Conservation (phyloP, 768 basidiomycete genomes). For the Boletus reticuloceps region DNA sequence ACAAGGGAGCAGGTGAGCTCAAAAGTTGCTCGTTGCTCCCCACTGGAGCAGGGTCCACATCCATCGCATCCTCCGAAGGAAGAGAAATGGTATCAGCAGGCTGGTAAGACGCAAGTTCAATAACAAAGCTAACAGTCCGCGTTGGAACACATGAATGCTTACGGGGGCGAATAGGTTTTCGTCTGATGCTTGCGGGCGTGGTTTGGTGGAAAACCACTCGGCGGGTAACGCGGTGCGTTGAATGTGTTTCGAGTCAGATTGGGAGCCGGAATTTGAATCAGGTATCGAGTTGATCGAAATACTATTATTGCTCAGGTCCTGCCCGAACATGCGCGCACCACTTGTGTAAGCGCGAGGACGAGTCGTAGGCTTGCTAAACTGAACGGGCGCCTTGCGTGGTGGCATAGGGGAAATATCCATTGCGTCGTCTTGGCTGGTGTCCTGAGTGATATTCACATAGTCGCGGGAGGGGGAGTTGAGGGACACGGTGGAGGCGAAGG, state of each 20-base stretch:
- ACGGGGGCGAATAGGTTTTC: slow-evolving; percentile 31
- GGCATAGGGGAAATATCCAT: slow-evolving; percentile 85
- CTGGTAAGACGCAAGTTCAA: slow-evolving; percentile 24
- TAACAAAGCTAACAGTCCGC: background rate
- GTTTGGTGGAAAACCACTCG: slow-evolving; percentile 50
- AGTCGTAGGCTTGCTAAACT: slow-evolving; percentile 28
- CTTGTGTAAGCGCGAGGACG: slow-evolving; percentile 69
- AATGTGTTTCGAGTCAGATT: slow-evolving; percentile 47
- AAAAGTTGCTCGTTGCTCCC: slow-evolving; percentile 34
- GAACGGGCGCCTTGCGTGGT: slow-evolving; percentile 28
- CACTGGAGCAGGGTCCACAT: slow-evolving; percentile 58
- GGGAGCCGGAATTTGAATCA: slow-evolving; percentile 25
- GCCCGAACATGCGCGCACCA: slow-evolving; percentile 67
- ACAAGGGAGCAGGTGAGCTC: slow-evolving; percentile 37
- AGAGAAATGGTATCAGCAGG: slow-evolving; percentile 38
- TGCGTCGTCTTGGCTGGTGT: slow-evolving; percentile 51
- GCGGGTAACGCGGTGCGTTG: slow-evolving; percentile 63
- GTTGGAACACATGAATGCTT: slow-evolving; percentile 11
- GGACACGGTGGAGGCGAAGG: slow-evolving; percentile 82
- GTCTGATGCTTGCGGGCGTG: slow-evolving; percentile 20
- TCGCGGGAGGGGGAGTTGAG: slow-evolving; percentile 66
- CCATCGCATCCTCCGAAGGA: slow-evolving; percentile 70
- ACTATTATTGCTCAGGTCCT: slow-evolving; percentile 63
- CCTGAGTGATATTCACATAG: slow-evolving; percentile 43
- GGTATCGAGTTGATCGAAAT: slow-evolving; percentile 34